phyloP scores from a whole-genome alignment of 2,329 filamentous ascomycete genomes.

The Akanthomyces dipterigenus region DNA sequence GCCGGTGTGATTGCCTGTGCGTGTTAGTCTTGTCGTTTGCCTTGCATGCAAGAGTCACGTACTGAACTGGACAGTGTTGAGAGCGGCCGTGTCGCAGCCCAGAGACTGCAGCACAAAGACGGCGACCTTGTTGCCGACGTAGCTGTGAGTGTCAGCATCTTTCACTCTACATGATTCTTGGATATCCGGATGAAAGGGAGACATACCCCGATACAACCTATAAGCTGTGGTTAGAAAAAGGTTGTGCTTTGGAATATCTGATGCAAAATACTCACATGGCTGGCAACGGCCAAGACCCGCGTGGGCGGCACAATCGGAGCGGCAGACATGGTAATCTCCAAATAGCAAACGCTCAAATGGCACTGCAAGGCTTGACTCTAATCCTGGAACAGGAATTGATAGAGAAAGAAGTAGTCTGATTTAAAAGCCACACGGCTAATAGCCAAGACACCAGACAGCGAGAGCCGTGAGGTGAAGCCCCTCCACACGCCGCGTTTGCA shows the following conservation, averaged over 20 bases:
- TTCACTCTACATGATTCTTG: background rate
- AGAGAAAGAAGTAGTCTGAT: background rate
- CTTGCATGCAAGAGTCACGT: too few relatives aligned
- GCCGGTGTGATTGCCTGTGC: conserved; percentile 89
- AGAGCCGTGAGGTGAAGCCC: background rate
- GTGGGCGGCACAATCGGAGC: conserved; percentile 42
- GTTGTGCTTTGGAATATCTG: background rate
- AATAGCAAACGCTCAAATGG: too few relatives aligned
- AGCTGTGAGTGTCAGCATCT: conserved; percentile 44
- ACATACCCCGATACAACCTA: conserved; percentile 39
- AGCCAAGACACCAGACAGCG: background rate
- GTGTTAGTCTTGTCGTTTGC: too few relatives aligned
- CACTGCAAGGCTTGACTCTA: too few relatives aligned
- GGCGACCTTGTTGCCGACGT: conserved; percentile 97
- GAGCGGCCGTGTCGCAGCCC: conserved; percentile 85
- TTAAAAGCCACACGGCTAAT: background rate
- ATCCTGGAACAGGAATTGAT: too few relatives aligned
- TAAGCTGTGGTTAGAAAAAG: background rate
- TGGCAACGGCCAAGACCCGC: conserved; percentile 78
- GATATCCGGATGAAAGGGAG: background rate
- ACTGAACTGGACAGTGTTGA: conserved; percentile 99
- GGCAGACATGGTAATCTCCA: conserved; percentile 1
- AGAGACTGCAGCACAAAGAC: conserved; percentile 90
- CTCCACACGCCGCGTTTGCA: background rate
- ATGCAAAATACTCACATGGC: conserved; percentile 65